phyloP scores from a whole-genome alignment of 164 flowering plant species.

The Kingdonia uniflora region DNA sequence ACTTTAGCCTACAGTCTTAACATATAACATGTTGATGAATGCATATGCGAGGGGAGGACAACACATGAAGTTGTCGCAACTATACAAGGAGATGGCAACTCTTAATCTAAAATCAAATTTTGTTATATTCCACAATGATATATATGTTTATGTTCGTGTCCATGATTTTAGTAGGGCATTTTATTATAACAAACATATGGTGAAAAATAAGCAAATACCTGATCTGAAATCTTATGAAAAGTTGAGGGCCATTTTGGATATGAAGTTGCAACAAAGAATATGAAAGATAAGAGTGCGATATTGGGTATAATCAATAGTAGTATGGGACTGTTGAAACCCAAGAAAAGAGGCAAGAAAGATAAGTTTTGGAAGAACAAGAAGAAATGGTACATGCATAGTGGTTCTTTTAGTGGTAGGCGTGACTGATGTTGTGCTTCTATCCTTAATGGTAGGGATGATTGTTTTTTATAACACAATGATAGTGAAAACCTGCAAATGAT shows the following conservation, averaged over 20 bases:
- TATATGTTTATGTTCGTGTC: conserved; percentile 81
- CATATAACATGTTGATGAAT: no score
- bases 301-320: no score
- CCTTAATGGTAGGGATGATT: not conserved
- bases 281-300: no score
- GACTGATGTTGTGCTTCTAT: not conserved
- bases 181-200: conserved; percentile 80
- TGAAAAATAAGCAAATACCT: no score
- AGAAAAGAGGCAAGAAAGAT: conserved; percentile 82
- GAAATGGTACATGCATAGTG: conserved; percentile 12
- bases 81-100: no score
- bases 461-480: no score
- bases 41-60: conserved; percentile 92
- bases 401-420: conserved; percentile 3
- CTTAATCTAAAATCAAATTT: conserved; percentile 74
- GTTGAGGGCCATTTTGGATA: conserved; percentile 63
- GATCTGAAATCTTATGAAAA: conserved; percentile 62
- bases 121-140: conserved; percentile 66
- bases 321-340: no score
- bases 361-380: conserved; percentile 87
- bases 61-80: conserved; percentile 71
- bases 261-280: conserved; percentile 55
- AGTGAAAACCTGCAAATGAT: no score
- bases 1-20: no score
- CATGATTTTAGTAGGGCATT: conserved; percentile 89